Base-by-base conservation (phyloP, 768 basidiomycete genomes). In the Russula sp. region DNA sequence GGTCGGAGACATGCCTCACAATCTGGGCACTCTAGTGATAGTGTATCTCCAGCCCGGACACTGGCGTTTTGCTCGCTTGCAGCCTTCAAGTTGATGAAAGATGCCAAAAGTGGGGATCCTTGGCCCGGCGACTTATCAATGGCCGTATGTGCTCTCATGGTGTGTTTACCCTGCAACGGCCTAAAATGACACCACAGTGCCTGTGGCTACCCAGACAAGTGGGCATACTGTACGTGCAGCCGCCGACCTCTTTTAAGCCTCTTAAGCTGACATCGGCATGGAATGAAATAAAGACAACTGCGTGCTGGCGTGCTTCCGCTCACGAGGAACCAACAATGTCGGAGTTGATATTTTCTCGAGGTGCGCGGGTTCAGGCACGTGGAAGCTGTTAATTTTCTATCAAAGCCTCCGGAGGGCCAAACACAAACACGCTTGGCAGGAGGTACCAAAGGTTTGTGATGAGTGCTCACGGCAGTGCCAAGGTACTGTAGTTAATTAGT, bases 271-370 rank as follows among this genome's bases (percentile, higher is more conserved):
- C 41, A 20, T 60, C 48, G 56, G 56, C 54, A 46, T 29, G 53
- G 43, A 35, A 41, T 36, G 36, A 47, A 47, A 10, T 7, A n/a
- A 43, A 52, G 29, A 29, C 38, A 34, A 51, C 47, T 41, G 41
- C 29, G 48, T 25, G 22, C 35, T 59, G 52, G 41, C 20, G 22
- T 41, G 29, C 46, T 50, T 60, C 59, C 59, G 53, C 55, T 60
- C 46, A 47, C 45, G 61, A 58, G 32, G 16, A 39, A 39, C 56
- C 34, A 58, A 29, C 50, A 58, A 43, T 29, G 13, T 58, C 61
- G 61, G 61, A 63, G 61, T 63, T 63, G 50, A 58, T 62, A 62
- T 62, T 62, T 50, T 41, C 41, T 45, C 56, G 20, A 38, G 25
- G 32, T 41, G 41, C n/a, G 32, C 49, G 20, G 25, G 32, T 36